A percentile compares a stretch with the other conserved stretches of the same genome.
These are phyloP conservation scores for Leccinum disarticulatum DNA, from an alignment of 768 basidiomycete species.

Conservation along the genomic window DNA sequence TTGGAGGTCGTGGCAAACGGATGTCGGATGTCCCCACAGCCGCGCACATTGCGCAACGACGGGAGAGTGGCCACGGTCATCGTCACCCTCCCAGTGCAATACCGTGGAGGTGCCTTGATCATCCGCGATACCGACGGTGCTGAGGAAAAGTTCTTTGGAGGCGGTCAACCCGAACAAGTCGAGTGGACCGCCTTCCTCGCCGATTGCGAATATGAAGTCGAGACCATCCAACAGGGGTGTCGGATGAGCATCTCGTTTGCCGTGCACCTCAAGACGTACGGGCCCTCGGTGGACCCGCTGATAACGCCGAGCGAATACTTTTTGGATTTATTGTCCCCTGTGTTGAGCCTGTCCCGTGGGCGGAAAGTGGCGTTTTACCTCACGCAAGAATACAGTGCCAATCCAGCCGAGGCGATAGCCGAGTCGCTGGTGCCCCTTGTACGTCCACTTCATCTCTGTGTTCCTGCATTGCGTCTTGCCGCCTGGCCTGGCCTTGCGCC, in stretches of 20 bases:
- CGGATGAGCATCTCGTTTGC: slow-evolving; percentile 70
- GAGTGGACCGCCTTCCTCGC: slow-evolving; percentile 78
- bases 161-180: slow-evolving; percentile 62
- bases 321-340: slow-evolving; percentile 67
- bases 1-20: slow-evolving; percentile 68
- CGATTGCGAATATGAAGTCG: slow-evolving; percentile 75
- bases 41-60: slow-evolving; percentile 55
- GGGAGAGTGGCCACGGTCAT: slow-evolving; percentile 71
- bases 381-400: slow-evolving; percentile 64
- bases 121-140: slow-evolving; percentile 54
- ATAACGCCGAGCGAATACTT: slow-evolving; percentile 73
- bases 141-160: slow-evolving; percentile 62
- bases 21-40: slow-evolving; percentile 56
- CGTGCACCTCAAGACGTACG: slow-evolving; percentile 68
- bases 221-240: slow-evolving; percentile 68
- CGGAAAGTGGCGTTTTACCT: slow-evolving; percentile 73
- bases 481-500: slow-evolving; percentile 3
- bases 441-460: slow-evolving; percentile 29
- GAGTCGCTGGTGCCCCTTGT: slow-evolving; percentile 72
- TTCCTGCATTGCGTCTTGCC: slow-evolving; percentile 11
- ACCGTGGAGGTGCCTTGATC: slow-evolving; percentile 65
- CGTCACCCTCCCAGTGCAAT: slow-evolving; percentile 72
- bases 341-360: slow-evolving; percentile 71
- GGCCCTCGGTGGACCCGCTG: slow-evolving; percentile 60
- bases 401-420: slow-evolving; percentile 68